Conservation (phyloP, 1,284 basidiomycete genomes). For the Cutaneotrichosporon sp. region DNA sequence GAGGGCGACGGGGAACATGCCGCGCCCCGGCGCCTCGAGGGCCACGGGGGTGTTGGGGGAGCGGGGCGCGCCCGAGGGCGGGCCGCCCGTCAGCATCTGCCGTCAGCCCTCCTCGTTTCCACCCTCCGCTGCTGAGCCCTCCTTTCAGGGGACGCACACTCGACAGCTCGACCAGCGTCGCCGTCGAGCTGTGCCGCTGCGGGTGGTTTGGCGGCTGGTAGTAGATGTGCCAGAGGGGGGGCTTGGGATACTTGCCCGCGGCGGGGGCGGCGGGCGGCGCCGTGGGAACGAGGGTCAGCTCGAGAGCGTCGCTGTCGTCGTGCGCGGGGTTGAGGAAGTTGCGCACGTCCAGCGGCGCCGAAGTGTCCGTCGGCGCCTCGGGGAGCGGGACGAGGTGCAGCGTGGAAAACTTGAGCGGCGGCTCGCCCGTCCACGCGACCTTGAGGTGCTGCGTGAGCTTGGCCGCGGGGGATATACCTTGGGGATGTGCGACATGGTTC, state of each 20-base stretch:
- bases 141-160: no score
- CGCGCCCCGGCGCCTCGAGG: neutral
- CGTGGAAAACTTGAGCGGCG: neutral
- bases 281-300: neutral
- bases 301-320: neutral
- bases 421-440: neutral
- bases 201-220: neutral
- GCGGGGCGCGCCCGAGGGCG: neutral
- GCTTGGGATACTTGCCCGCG: neutral
- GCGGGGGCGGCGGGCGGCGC: neutral
- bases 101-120: no score
- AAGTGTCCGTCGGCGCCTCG: no score
- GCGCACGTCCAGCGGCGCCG: neutral
- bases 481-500: neutral
- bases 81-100: no score
- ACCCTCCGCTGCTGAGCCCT: no score
- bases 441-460: neutral
- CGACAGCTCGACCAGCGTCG: no score
- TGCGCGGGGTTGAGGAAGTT: neutral
- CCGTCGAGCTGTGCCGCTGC: no score
- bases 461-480: neutral
- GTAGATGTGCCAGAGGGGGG: neutral
- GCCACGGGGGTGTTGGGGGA: no score
- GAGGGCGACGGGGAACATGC: neutral
- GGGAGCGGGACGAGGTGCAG: neutral